A percentile compares a stretch with the other conserved stretches of the same genome.
These are phyloP conservation scores for Tolypocladium amazonense DNA, from an alignment of 2,329 filamentous ascomycete species.

Conservation along the genomic window DNA sequence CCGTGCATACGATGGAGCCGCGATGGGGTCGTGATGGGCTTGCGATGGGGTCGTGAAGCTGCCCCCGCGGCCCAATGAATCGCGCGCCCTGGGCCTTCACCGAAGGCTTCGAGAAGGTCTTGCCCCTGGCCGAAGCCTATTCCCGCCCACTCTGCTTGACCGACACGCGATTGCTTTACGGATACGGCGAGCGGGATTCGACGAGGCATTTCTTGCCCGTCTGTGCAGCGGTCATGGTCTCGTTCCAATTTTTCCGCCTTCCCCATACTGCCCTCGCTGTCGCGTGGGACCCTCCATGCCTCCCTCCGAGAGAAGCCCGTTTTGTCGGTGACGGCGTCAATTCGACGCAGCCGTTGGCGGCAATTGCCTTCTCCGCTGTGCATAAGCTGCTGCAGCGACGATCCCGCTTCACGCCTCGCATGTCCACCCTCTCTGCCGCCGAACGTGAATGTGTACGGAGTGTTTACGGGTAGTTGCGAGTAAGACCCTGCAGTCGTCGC, in stretches of 20 bases:
- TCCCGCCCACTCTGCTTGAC: background rate
- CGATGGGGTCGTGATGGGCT: background rate
- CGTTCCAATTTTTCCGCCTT: background rate
- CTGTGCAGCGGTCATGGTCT: background rate
- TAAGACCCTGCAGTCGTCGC: too few species aligned
- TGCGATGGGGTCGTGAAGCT: background rate
- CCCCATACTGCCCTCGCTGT: background rate
- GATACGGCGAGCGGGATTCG: background rate
- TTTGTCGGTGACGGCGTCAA: background rate
- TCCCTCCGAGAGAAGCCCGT: background rate
- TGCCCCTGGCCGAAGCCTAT: background rate
- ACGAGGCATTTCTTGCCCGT: background rate
- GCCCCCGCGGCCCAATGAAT: background rate
- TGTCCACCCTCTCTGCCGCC: background rate
- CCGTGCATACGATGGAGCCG: background rate
- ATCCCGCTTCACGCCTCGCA: background rate
- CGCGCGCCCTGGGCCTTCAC: background rate
- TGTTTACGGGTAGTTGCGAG: too few species aligned
- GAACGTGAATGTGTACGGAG: background rate
- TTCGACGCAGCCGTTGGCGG: background rate
- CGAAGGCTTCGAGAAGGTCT: conserved; percentile 1
- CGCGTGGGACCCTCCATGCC: background rate
- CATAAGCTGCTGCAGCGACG: background rate
- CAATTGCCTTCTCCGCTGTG: background rate
- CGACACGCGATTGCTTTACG: background rate